These are phyloP conservation scores for Ochromonadaceae sp. DNA, from an alignment of 352 stramenopile genomes.

Conservation along the genomic window DNA sequence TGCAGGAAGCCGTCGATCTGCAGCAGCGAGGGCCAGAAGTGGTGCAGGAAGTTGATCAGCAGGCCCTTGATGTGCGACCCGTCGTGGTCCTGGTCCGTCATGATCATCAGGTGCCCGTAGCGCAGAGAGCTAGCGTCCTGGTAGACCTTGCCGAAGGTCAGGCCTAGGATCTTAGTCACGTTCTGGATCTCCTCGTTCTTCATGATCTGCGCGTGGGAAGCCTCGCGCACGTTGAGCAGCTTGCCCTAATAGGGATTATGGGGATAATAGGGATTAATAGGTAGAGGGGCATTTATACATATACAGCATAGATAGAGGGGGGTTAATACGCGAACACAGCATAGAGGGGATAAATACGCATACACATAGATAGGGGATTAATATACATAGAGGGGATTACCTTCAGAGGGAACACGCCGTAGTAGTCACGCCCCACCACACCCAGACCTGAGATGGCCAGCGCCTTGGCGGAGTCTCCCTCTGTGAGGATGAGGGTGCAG, in stretches of 20 bases:
- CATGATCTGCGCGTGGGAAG: conserved; percentile 83
- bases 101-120: conserved; percentile 98
- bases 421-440: conserved; percentile 92
- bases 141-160: conserved; percentile 90
- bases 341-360: too few species aligned
- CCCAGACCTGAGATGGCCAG: conserved; percentile 93
- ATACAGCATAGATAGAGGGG: background rate
- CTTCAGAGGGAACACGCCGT: conserved; percentile 95
- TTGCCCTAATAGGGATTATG: too few species aligned
- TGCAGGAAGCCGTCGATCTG: conserved; percentile 83
- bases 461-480: conserved; percentile 98
- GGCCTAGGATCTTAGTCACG: conserved; percentile 88
- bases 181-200: conserved; percentile 95
- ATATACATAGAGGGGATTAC: conserved; percentile 23
- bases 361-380: too few species aligned
- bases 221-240: conserved; percentile 97
- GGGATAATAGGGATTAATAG: background rate
- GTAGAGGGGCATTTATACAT: background rate
- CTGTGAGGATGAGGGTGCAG: conserved; percentile 88
- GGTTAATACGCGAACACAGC: too few species aligned
- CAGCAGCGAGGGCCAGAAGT: conserved; percentile 92
- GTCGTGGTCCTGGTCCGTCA: conserved; percentile 99
- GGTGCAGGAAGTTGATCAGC: conserved; percentile 95
- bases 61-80: conserved; percentile 95
- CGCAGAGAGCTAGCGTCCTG: conserved; percentile 76